phyloP scores from a whole-genome alignment of 352 stramenopile genomes.

The Blastocystis sp. region DNA sequence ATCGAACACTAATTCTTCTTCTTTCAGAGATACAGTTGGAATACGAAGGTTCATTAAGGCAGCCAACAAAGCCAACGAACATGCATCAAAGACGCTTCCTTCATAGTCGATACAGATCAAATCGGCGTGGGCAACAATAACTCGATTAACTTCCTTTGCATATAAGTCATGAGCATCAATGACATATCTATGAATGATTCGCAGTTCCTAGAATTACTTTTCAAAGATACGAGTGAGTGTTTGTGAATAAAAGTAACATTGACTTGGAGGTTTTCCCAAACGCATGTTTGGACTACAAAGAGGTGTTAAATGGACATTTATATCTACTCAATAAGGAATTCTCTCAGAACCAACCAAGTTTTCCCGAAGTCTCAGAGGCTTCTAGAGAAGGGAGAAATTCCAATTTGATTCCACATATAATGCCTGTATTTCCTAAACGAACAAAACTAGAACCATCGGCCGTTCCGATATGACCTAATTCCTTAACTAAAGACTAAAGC shows the following conservation, averaged over 20 bases:
- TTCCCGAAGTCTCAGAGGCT: not conserved
- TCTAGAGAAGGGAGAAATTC: not conserved
- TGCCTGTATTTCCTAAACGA: conserved; percentile 41
- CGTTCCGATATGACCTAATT: conserved; percentile 47
- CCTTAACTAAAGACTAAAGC: not conserved
- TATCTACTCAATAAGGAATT: not conserved
- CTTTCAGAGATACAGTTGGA: conserved; percentile 34
- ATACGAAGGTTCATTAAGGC: conserved; percentile 40
- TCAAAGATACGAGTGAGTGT: conserved; percentile 10
- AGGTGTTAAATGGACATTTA: conserved; percentile 22
- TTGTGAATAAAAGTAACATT: conserved; percentile 4
- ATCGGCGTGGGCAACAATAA: conserved; percentile 23
- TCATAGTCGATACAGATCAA: conserved; percentile 60
- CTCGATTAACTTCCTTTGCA: not conserved
- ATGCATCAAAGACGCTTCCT: conserved; percentile 45
- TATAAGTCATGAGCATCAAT: conserved; percentile 40
- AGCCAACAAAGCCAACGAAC: conserved; percentile 5
- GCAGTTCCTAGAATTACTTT: not conserved
- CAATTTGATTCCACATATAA: conserved; percentile 57
- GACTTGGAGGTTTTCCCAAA: not conserved
- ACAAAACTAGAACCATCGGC: conserved; percentile 60
- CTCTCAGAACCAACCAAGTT: not conserved
- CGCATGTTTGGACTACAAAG: conserved; percentile 19
- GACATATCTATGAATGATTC: conserved; percentile 30
- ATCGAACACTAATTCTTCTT: conserved; percentile 27